These are phyloP conservation scores for Parasitella parasitica DNA, from an alignment of 371 early-diverging fungal genomes.

Conservation along the genomic window DNA sequence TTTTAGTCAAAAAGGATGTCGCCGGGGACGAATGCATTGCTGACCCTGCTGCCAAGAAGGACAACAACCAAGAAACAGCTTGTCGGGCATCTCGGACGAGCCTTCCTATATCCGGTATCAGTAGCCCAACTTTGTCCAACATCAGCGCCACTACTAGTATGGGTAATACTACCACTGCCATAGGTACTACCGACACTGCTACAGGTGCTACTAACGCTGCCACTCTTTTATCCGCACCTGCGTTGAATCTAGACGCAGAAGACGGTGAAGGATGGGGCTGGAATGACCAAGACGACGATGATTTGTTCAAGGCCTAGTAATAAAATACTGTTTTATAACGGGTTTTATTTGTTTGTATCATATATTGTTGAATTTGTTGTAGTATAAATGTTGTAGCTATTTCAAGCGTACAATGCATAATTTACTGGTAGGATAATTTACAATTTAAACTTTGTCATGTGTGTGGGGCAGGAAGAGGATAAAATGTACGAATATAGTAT, in stretches of 20 bases:
- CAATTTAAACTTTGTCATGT: too few species aligned
- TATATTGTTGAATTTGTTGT: too few species aligned
- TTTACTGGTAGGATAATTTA: too few species aligned
- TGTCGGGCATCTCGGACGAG: neutral
- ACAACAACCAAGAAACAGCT: neutral
- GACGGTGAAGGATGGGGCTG: conserved; percentile 22
- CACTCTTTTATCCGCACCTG: neutral
- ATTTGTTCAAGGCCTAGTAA: conserved; percentile 8
- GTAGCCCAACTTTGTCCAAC: neutral
- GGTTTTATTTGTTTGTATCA: neutral
- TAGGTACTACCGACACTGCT: too few species aligned
- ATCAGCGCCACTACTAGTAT: too few species aligned
- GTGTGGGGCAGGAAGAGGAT: too few species aligned
- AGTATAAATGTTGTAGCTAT: too few species aligned
- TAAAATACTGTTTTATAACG: neutral
- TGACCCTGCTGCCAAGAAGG: neutral
- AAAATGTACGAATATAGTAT: too few species aligned
- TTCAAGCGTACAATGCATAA: neutral
- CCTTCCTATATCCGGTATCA: neutral
- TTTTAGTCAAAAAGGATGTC: neutral
- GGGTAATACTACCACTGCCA: neutral
- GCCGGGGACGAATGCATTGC: neutral
- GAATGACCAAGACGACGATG: conserved; percentile 18
- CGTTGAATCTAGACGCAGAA: conserved; percentile 6
- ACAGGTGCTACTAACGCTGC: neutral